Evolutionary conservation across 306 rosid species (phyloP), one percentile per base, ranked within the genome.

Genomic region (Rubus idaeus): DNA sequence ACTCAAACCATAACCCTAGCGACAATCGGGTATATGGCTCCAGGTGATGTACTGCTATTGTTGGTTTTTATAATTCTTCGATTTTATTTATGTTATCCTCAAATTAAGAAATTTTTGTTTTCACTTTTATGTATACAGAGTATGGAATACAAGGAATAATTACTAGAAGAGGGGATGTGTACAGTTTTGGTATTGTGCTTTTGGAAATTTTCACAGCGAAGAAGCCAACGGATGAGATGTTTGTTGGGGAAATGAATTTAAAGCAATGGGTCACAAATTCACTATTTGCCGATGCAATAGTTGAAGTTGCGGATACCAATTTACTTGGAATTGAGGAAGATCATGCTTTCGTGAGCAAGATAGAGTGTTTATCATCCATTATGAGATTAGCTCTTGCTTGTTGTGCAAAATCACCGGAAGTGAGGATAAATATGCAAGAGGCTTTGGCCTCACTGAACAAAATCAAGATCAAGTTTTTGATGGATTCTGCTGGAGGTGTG

Each of bases 21-120:
- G 3, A 82, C 88, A 9, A 50, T 80, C 52, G 90, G 88, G 7
- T 87, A 84, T 16, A 83, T 87, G 81, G 83, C 88, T 3, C 88
- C 90, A 68, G 87, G 87, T 84, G 47, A 65, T 18, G 0, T 70
- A 2, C 3, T 42, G 3, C 2, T 39, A 0, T 3, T 23, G 10
- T 8, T 49, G 5, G 1, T 9, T 26, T 11, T 23, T 23, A n/a
- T n/a, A n/a, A 56, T 26, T 9, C 41, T 20, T 11, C 41, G 11
- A 47, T 23, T 68, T 12, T 46, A 0, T 45, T 3, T 49, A 14
- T 70, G 3, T 7, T 47, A n/a, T 45, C 10, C 5, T 67, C 4
- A 46, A 10, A 2, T 11, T 30, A 30, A 57, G 0, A 3, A 0
- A 3, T 3, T 0, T 21, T 18, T 0, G 1, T 0, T 18, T 18